These are phyloP conservation scores for Pseudozyma sp. DNA, from an alignment of 1,284 basidiomycete genomes.

Conservation along the genomic window DNA sequence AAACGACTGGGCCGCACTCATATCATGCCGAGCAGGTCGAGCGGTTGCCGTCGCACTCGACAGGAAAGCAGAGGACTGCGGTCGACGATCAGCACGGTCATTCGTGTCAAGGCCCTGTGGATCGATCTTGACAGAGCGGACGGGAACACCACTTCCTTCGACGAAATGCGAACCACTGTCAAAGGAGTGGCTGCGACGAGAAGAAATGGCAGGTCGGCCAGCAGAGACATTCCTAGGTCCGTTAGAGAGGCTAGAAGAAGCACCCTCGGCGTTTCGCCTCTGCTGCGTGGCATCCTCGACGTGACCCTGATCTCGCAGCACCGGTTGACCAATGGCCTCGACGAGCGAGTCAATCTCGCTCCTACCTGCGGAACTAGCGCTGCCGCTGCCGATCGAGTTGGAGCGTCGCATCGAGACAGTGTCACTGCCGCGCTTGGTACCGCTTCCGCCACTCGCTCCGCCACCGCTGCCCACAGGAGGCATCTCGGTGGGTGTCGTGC, in stretches of 20 bases:
- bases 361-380: slow-evolving; percentile 44
- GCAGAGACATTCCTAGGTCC: slow-evolving; percentile 20
- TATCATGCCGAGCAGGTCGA: slow-evolving; percentile 11
- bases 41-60: slow-evolving; percentile 20
- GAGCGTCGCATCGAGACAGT: slow-evolving; percentile 44
- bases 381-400: slow-evolving; percentile 53
- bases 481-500: slow-evolving; percentile 33
- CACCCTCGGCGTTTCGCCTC: slow-evolving; percentile 25
- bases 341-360: slow-evolving; percentile 78
- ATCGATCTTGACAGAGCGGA: slow-evolving; percentile 69
- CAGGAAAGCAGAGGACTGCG: slow-evolving; percentile 20
- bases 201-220: slow-evolving; percentile 10
- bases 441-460: slow-evolving; percentile 21
- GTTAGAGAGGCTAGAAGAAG: slow-evolving; percentile 9
- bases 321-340: slow-evolving; percentile 73
- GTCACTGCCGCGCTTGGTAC: slow-evolving; percentile 30
- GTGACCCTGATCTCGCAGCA: slow-evolving; percentile 62
- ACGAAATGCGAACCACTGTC: slow-evolving; percentile 61
- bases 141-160: slow-evolving; percentile 69
- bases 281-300: slow-evolving; percentile 37
- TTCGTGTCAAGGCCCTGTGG: slow-evolving; percentile 50
- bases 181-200: slow-evolving; percentile 30
- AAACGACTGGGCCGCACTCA: slow-evolving; percentile 37
- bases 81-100: slow-evolving; percentile 30
- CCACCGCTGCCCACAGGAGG: slow-evolving; percentile 16